Conservation (phyloP, 2,329 filamentous ascomycete genomes). For the Fonsecaea monophora region DNA sequence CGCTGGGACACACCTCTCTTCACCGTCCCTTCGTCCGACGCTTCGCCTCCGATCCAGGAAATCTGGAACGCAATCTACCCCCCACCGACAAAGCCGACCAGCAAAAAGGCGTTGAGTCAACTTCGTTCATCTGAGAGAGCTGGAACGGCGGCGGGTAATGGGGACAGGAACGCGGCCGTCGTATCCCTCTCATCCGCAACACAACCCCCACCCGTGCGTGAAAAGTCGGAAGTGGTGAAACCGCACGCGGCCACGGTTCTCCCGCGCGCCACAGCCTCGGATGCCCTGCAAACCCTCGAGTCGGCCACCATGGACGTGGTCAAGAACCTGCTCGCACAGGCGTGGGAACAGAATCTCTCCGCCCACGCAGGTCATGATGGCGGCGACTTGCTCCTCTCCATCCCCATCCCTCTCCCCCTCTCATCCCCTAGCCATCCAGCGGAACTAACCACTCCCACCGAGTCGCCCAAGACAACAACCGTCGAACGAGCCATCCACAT, state of each 20-base stretch:
- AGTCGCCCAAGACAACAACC: neutral
- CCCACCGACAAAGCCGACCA: slow-evolving; percentile 30
- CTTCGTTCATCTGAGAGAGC: slow-evolving; percentile 7
- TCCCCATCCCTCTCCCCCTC: slow-evolving; percentile 12
- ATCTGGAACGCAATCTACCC: slow-evolving; percentile 65
- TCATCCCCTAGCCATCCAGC: neutral
- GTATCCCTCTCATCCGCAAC: slow-evolving; percentile 32
- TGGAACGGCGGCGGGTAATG: slow-evolving; percentile 17
- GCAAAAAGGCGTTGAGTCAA: slow-evolving; percentile 37
- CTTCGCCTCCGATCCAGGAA: slow-evolving; percentile 61
- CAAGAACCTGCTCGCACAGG: slow-evolving; percentile 31
- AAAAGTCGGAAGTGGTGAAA: slow-evolving; percentile 44
- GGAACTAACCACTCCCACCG: neutral
- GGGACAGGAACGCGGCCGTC: slow-evolving; percentile 27
- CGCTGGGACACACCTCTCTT: slow-evolving; percentile 72
- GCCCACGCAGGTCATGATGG: slow-evolving; percentile 24
- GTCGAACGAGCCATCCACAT: slow-evolving; percentile 29
- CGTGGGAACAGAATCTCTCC: slow-evolving; percentile 19
- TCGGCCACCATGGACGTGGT: slow-evolving; percentile 38
- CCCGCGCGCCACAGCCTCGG: slow-evolving; percentile 49
- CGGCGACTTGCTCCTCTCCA: slow-evolving; percentile 27
- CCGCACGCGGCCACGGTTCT: slow-evolving; percentile 54
- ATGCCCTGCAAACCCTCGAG: slow-evolving; percentile 53
- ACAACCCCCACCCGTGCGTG: slow-evolving; percentile 35
- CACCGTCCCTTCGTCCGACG: slow-evolving; percentile 64